Percentiles rank a stretch among this genome's conserved stretches.
phyloP scores from a whole-genome alignment of 768 basidiomycete genomes.

The Candolleomyces eurysporus region DNA sequence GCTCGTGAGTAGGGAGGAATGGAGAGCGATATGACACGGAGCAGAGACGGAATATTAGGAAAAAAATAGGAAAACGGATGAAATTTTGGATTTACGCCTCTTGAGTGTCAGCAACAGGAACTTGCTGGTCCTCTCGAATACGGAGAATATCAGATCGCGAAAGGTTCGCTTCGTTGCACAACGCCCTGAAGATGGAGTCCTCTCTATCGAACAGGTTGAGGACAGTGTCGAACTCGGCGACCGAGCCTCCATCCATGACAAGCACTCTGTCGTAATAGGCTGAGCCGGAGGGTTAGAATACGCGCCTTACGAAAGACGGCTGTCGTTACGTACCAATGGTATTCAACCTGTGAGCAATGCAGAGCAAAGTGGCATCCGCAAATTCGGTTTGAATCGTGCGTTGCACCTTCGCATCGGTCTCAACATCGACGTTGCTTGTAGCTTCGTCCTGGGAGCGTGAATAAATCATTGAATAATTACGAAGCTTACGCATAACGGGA shows the following conservation, averaged over 20 bases:
- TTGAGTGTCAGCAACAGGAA: too few relatives aligned
- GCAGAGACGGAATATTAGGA: too few relatives aligned
- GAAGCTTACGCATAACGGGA: neutral
- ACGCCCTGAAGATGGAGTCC: constrained; percentile 65
- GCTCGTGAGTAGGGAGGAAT: too few relatives aligned
- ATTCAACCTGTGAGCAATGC: constrained; percentile 58
- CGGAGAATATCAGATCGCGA: constrained; percentile 52
- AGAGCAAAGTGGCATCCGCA: constrained; percentile 47
- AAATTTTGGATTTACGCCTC: too few relatives aligned
- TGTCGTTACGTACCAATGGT: constrained; percentile 48
- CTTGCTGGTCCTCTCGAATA: constrained; percentile 37
- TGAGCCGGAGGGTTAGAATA: constrained; percentile 12
- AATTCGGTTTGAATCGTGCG: constrained; percentile 65
- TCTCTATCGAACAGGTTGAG: constrained; percentile 57
- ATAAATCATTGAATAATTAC: neutral
- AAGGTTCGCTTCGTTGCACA: constrained; percentile 66
- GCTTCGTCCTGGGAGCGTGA: constrained; percentile 51
- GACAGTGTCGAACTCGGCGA: constrained; percentile 75
- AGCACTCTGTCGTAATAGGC: constrained; percentile 68
- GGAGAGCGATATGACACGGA: too few relatives aligned
- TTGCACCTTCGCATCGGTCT: constrained; percentile 62
- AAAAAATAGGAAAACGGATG: too few relatives aligned
- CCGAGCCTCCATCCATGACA: constrained; percentile 66
- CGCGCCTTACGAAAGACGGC: neutral
- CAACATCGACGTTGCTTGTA: constrained; percentile 59